A percentile compares a stretch with the other conserved stretches of the same genome.
Conservation (phyloP, 2,329 filamentous ascomycete genomes). For the Phialocephala subalpina region DNA sequence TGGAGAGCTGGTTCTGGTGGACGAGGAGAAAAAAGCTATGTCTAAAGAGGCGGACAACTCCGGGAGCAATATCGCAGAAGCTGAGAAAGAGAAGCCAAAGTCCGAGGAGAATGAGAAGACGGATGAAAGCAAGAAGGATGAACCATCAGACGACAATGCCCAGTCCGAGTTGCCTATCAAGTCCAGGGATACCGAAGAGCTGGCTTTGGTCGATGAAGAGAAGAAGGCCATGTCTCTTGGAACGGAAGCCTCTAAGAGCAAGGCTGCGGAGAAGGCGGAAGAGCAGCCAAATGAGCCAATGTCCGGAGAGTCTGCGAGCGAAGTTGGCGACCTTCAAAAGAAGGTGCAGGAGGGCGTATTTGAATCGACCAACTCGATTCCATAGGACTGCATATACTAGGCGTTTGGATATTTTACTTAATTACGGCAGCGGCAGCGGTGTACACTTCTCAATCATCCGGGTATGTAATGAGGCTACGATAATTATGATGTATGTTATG, state of each 20-base stretch:
- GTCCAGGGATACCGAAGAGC: neutral
- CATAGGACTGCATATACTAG: neutral
- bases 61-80: neutral
- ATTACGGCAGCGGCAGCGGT: neutral
- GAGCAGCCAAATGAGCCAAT: neutral
- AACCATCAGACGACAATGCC: neutral
- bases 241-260: neutral
- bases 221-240: neutral
- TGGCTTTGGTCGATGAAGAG: neutral
- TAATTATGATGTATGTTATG: neutral
- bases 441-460: constrained; percentile 4
- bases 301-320: neutral
- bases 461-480: neutral
- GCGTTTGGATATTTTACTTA: constrained; percentile 4
- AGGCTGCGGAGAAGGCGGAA: neutral
- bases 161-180: neutral
- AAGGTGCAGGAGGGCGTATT: neutral
- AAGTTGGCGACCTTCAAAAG: neutral
- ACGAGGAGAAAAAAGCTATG: constrained; percentile 26
- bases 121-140: neutral
- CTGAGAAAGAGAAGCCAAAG: constrained; percentile 28
- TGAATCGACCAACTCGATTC: neutral
- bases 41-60: neutral
- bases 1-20: constrained; percentile 20
- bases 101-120: constrained; percentile 3